Percentiles rank a stretch among this genome's conserved stretches.
These are phyloP conservation scores for Candida silvicultrix DNA, from an alignment of 805 yeast species.

Conservation along the genomic window DNA sequence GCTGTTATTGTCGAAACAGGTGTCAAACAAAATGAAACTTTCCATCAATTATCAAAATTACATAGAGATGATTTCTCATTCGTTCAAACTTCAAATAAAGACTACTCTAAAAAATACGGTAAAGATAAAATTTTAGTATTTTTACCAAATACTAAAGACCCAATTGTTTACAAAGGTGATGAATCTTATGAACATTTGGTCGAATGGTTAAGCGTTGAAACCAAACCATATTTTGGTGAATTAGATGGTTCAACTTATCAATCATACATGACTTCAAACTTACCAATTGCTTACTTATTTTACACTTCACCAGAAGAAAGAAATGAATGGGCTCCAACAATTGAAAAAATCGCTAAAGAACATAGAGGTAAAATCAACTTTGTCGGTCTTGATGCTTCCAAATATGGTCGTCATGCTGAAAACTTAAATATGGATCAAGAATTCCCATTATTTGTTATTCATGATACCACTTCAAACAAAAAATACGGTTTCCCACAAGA, in stretches of 20 bases:
- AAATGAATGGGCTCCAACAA: constrained; percentile 41
- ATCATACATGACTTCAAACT: constrained; percentile 60
- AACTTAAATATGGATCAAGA: constrained; percentile 72
- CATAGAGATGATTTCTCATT: constrained; percentile 63
- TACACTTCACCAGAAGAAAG: constrained; percentile 66
- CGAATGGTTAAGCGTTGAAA: constrained; percentile 41
- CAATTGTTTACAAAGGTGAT: constrained; percentile 25
- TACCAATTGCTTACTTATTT: constrained; percentile 88
- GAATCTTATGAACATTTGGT: constrained; percentile 16
- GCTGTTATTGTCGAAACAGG: constrained; percentile 54
- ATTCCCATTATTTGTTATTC: constrained; percentile 89
- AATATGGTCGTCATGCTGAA: constrained; percentile 69
- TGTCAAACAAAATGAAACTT: constrained; percentile 47
- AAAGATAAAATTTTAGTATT: constrained; percentile 24
- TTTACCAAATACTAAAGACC: constrained; percentile 24
- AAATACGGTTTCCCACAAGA: constrained; percentile 77
- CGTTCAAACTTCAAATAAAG: constrained; percentile 37
- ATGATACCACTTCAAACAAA: constrained; percentile 57
- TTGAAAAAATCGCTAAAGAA: constrained; percentile 62
- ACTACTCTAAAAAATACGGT: constrained; percentile 29
- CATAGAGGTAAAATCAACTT: constrained; percentile 78
- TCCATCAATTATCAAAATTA: constrained; percentile 50
- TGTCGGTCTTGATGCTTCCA: constrained; percentile 79
- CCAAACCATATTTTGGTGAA: constrained; percentile 84
- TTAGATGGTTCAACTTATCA: constrained; percentile 74